phyloP scores from a whole-genome alignment of 23 red algal genomes.

The Gracilaria domingensis region DNA sequence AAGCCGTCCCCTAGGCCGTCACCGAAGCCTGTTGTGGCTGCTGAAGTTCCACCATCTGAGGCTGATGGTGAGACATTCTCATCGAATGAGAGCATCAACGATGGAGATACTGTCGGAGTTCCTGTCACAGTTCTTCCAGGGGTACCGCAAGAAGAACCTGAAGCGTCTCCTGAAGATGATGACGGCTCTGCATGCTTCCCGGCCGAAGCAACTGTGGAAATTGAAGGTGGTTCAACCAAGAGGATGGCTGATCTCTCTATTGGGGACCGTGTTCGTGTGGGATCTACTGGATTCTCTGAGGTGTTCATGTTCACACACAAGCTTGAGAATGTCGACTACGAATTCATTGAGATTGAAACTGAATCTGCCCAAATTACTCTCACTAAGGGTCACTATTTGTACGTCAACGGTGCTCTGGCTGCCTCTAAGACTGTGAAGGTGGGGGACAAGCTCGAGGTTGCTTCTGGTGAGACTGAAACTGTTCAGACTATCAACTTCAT shows the following conservation, averaged over 20 bases:
- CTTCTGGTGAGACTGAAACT: neutral
- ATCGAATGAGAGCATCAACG: constrained; percentile 6
- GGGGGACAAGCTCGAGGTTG: constrained; percentile 37
- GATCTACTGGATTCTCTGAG: constrained; percentile 42
- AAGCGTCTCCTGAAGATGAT: constrained; percentile 34
- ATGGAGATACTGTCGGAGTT: constrained; percentile 49
- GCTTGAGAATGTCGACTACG: constrained; percentile 9
- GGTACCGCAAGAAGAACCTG: neutral
- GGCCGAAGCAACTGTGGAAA: constrained; percentile 64
- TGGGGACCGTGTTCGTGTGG: constrained; percentile 73
- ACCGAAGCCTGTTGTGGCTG: neutral
- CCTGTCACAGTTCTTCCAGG: constrained; percentile 46
- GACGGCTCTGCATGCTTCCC: constrained; percentile 79
- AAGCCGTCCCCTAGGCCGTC: constrained; percentile 26
- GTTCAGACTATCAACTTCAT: constrained; percentile 36
- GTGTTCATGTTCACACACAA: constrained; percentile 82
- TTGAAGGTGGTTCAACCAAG: constrained; percentile 44
- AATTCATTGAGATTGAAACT: constrained; percentile 48
- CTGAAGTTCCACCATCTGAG: neutral
- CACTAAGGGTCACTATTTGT: constrained; percentile 70
- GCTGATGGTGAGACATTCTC: constrained; percentile 36
- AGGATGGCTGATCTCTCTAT: constrained; percentile 74
- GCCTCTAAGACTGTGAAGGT: constrained; percentile 50
- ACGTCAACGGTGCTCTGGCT: constrained; percentile 51
- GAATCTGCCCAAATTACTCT: constrained; percentile 47